Base-by-base conservation (phyloP, 1,139 yeast genomes). In the Sugiyamaella neomexicana region DNA sequence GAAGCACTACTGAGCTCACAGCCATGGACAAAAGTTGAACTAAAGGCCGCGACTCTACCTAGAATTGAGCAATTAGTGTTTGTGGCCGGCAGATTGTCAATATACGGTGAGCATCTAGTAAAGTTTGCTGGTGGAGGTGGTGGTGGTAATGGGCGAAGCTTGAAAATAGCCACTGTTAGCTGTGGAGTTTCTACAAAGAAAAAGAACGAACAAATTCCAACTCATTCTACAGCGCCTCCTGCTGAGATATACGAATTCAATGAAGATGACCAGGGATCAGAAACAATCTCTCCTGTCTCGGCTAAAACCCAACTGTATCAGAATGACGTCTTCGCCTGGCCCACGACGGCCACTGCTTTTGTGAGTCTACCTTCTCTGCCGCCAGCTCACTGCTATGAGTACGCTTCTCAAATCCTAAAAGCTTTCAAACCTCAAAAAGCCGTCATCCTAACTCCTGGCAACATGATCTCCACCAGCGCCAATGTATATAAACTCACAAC, bases 351-450 rank as follows among this genome's bases (percentile, higher is more conserved):
- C 27, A 40, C 42, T 5, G 52, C 45, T 8, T 37, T 55, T 9
- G 47, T 61, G n/a, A 49, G 52, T 2, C 44, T 59, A 13, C 61
- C 65, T 3, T 56, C 55, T 2, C 46, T 61, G 32, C 55, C 57
- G 20, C 62, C 64, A 1, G 46, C 58, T 15, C 61, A 57, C 34
- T 60, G 66, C 40, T 55, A 61, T 51, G 52, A 46, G 7, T 62
- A 58, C 43, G 47, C 62, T 5, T 31, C 53, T 8, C 57, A 53
- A 29, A 36, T 63, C 16, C 27, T 63, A 29, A 38, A 27, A 9
- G 31, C 40, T 3, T 47, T 62, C 8, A 45, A 53, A 20, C 65
- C 66, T 1, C 12, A 48, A 4, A 34, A 43, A 7, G 56, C 61
- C 13, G 47, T 62, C 16, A 48, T 60, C 5, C 44, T 59, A n/a